Percentiles rank a stretch among this genome's conserved stretches.
phyloP scores from a whole-genome alignment of 139 green algal species.

The Chlorella ohadii region DNA sequence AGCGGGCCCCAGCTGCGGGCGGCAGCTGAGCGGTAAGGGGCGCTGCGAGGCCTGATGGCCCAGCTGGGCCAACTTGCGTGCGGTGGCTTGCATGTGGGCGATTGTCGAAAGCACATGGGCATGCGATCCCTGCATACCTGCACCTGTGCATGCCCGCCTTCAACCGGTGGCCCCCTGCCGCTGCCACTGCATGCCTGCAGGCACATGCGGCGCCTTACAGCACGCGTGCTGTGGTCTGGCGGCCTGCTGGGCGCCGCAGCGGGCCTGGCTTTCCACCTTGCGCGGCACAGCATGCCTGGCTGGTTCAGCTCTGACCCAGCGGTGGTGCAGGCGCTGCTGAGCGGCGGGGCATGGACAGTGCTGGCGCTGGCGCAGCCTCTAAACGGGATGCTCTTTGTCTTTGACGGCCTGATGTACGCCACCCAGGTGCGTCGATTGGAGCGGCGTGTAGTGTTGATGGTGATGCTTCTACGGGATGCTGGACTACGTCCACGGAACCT shows the following conservation, averaged over 20 bases:
- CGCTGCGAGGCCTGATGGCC: too few species aligned
- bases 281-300: constrained; percentile 31
- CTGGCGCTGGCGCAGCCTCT: constrained; percentile 62
- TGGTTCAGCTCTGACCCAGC: constrained; percentile 57
- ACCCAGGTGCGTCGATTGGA: constrained; percentile 34
- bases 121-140: too few species aligned
- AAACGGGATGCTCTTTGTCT: constrained; percentile 73
- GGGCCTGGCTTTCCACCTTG: constrained; percentile 30
- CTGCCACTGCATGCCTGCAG: neutral
- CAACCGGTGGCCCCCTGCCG: neutral
- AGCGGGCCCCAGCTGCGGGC: neutral
- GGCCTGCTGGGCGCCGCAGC: constrained; percentile 28
- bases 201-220: constrained; percentile 45
- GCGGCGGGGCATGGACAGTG: constrained; percentile 51
- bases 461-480: too few species aligned
- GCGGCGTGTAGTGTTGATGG: too few species aligned
- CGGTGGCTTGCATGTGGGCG: too few species aligned
- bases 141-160: too few species aligned
- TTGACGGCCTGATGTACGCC: constrained; percentile 71
- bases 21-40: constrained; percentile 2
- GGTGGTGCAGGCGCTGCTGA: constrained; percentile 20
- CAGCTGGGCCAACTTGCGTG: too few species aligned
- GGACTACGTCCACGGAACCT: too few species aligned
- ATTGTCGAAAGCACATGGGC: too few species aligned
- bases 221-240: constrained; percentile 55